Conservation (phyloP, 768 basidiomycete genomes). For the Suillus subalutaceus region DNA sequence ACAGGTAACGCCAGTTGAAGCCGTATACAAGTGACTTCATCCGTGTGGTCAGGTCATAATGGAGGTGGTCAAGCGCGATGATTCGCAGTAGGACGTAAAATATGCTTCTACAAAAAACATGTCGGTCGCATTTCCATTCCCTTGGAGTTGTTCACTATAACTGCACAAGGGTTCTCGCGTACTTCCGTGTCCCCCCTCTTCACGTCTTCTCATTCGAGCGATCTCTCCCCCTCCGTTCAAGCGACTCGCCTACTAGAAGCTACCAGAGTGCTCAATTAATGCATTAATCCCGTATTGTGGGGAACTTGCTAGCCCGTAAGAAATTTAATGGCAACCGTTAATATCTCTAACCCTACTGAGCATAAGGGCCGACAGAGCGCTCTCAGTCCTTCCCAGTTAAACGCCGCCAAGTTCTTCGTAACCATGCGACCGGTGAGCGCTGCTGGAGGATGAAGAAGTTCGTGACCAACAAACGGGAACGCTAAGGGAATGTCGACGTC, state of each 20-base stretch:
- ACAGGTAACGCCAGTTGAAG: neutral
- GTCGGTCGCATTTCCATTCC: neutral
- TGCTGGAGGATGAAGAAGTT: neutral
- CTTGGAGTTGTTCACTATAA: neutral
- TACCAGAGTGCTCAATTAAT: neutral
- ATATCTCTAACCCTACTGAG: neutral
- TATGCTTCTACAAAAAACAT: neutral
- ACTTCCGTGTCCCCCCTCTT: neutral
- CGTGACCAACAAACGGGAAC: neutral
- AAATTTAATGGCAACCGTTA: neutral
- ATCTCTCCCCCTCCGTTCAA: neutral
- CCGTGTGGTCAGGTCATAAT: neutral
- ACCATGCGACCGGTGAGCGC: neutral
- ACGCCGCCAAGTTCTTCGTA: neutral
- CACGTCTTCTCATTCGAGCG: neutral
- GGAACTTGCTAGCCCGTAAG: neutral
- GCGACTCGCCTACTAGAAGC: neutral
- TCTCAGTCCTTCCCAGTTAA: neutral
- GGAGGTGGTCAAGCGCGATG: neutral
- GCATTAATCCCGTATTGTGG: neutral
- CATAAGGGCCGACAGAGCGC: neutral
- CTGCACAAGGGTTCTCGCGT: neutral
- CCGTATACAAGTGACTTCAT: neutral
- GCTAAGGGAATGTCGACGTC: neutral
- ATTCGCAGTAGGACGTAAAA: neutral